Base-by-base conservation (phyloP, 306 rosid species). In the Begonia fuchsioides region DNA sequence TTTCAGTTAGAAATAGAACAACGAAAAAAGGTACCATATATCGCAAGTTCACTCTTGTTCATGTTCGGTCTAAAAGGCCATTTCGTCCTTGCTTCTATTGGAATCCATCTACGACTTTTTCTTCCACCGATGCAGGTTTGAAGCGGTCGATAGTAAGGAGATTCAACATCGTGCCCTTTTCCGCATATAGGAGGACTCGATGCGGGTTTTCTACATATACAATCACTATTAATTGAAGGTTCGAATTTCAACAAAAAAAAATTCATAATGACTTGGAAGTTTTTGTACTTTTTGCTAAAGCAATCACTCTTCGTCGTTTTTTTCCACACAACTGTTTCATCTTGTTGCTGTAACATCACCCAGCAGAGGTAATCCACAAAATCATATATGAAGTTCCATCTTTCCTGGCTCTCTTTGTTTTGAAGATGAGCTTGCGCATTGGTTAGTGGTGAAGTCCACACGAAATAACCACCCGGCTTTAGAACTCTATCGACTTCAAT, bases 241-340 rank as follows among this genome's bases (percentile, higher is more conserved):
- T 19, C 26, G 4, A 19, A 19, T 19, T 19, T 19, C 26, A 19
- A 19, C 2, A 4, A 4, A 19, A 19, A 19, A 19, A 19, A n/a
- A n/a, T 2, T 19, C 4, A 19, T 4, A 19, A 19, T 4, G 26
- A 19, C 26, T 19, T 19, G 4, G 4, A 19, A 19, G 26, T 19
- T 19, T n/a, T 51, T 67, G 43, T 85, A 85, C 98, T 94, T 72
- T 59, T 79, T 68, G 59, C 65, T 66, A 55, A 81, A 92, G 68
- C 98, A 92, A 49, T 60, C 70, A 41, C 11, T 82, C 68, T 73
- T 67, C 59, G 75, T 82, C 13, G 93, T 85, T 72, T 92, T 92
- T 78, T 73, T 85, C 98, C 98, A 92, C 56, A 92, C 72, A 0
- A 92, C 92, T 53, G 96, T 92, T 79, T 79, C 98, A 56, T 85